Conservation (phyloP, 192 early-diverging fungal species). For the Backusella westeae region DNA sequence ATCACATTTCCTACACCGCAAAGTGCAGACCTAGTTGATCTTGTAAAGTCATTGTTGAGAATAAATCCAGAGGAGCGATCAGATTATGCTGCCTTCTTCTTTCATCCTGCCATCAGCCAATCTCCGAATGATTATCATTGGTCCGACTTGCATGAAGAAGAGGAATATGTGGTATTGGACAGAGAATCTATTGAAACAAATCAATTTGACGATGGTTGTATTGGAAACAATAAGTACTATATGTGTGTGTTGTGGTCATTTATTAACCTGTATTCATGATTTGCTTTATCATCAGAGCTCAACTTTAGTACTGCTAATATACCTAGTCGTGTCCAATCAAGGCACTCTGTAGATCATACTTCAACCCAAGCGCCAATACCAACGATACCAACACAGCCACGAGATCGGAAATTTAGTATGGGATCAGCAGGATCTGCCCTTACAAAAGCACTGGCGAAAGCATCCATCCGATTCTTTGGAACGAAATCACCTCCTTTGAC, state of each 20-base stretch:
- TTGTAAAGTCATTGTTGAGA: constrained; percentile 81
- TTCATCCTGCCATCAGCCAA: constrained; percentile 61
- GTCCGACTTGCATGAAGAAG: constrained; percentile 31
- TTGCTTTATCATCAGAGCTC: constrained; percentile 22
- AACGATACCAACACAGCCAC: background rate
- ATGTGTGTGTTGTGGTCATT: background rate
- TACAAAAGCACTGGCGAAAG: constrained; percentile 52
- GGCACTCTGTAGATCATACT: background rate
- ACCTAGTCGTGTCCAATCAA: background rate
- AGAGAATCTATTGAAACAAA: constrained; percentile 70
- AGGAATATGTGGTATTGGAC: constrained; percentile 76
- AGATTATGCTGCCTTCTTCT: constrained; percentile 91
- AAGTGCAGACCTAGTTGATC: constrained; percentile 33
- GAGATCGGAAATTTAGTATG: constrained; percentile 25
- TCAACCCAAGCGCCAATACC: background rate
- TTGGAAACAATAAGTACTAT: background rate
- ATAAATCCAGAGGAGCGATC: constrained; percentile 87
- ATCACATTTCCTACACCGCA: constrained; percentile 84
- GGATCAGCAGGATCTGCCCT: constrained; percentile 45
- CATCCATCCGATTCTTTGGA: constrained; percentile 53
- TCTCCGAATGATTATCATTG: background rate
- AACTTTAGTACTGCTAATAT: background rate
- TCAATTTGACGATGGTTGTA: constrained; percentile 65
- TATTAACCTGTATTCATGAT: constrained; percentile 12
- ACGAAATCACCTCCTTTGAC: constrained; percentile 47